phyloP scores from a whole-genome alignment of 2,329 filamentous ascomycete genomes.

The Thelonectria rubi region DNA sequence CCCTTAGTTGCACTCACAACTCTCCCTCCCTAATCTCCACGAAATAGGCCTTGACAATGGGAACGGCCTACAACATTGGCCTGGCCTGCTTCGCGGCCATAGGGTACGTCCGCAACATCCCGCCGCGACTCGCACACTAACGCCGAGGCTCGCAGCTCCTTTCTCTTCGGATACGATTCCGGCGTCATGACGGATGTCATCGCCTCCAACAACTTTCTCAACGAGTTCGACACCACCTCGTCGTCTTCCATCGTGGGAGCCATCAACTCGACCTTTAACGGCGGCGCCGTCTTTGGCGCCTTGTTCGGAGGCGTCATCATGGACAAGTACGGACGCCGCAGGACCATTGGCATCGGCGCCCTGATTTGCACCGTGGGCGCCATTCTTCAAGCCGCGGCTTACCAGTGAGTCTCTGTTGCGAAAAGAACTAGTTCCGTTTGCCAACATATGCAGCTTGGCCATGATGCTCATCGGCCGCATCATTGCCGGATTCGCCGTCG shows the following conservation, averaged over 20 bases:
- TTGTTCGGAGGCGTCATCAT: slow-evolving; percentile 52
- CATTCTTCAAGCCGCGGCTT: slow-evolving; percentile 61
- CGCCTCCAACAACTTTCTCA: slow-evolving; percentile 61
- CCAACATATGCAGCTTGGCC: slow-evolving; percentile 21
- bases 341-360: slow-evolving; percentile 63
- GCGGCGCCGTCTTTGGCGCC: slow-evolving; percentile 40
- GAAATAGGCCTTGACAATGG: slow-evolving; percentile 43
- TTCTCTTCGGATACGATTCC: slow-evolving; percentile 55
- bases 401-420: slow-evolving; percentile 46
- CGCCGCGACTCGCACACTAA: slow-evolving; percentile 19
- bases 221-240: slow-evolving; percentile 61
- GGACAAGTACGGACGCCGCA: slow-evolving; percentile 63
- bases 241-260: slow-evolving; percentile 57
- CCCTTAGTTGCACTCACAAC: background rate
- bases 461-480: slow-evolving; percentile 41
- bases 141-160: slow-evolving; percentile 41
- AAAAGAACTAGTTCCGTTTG: slow-evolving; percentile 54
- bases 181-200: slow-evolving; percentile 59
- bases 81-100: slow-evolving; percentile 54
- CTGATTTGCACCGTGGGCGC: slow-evolving; percentile 62
- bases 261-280: slow-evolving; percentile 65
- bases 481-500: slow-evolving; percentile 39
- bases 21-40: background rate
- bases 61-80: slow-evolving; percentile 50
- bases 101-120: slow-evolving; percentile 42